Evolutionary conservation across 768 basidiomycete species (phyloP).

Genomic region (Asterophora lycoperdoides): DNA sequence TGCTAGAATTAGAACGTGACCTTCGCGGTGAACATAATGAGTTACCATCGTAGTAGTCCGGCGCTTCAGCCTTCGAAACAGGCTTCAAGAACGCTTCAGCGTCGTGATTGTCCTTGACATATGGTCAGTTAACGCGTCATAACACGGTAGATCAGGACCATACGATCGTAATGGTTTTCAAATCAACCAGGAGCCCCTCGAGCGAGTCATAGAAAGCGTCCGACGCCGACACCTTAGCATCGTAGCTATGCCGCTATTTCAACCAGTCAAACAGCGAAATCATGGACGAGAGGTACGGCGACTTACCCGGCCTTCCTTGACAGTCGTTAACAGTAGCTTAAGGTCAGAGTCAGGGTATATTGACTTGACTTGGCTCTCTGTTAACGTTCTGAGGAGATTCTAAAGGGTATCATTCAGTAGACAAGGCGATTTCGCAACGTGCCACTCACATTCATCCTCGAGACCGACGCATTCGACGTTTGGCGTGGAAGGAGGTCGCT

Average conservation of each 20-base stretch:
- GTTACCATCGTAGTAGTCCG: constrained; percentile 91
- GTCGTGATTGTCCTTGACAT: constrained; percentile 73
- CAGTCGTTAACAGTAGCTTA: constrained; percentile 73
- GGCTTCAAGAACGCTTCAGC: constrained; percentile 93
- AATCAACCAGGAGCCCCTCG: constrained; percentile 82
- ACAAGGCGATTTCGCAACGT: constrained; percentile 22
- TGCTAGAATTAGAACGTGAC: constrained; percentile 28
- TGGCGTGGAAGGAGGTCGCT: constrained; percentile 15
- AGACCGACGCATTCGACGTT: constrained; percentile 21
- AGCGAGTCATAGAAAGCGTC: constrained; percentile 94
- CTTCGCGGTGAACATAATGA: constrained; percentile 8
- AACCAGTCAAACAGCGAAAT: constrained; percentile 7
- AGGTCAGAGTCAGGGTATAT: constrained; percentile 65
- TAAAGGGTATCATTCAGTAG: constrained; percentile 26
- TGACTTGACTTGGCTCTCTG: constrained; percentile 67
- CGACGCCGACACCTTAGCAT: constrained; percentile 53
- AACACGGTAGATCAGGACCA: constrained; percentile 17
- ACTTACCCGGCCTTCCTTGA: constrained; percentile 87
- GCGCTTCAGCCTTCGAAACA: constrained; percentile 83
- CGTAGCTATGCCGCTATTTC: constrained; percentile 42
- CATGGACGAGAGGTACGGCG: constrained; percentile 14
- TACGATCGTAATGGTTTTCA: constrained; percentile 73
- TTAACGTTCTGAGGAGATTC: constrained; percentile 89
- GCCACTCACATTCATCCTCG: constrained; percentile 44
- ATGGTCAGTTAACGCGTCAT: constrained; percentile 24